phyloP scores from a whole-genome alignment of 768 basidiomycete genomes.

The Trichaptum fuscoviolaceum region DNA sequence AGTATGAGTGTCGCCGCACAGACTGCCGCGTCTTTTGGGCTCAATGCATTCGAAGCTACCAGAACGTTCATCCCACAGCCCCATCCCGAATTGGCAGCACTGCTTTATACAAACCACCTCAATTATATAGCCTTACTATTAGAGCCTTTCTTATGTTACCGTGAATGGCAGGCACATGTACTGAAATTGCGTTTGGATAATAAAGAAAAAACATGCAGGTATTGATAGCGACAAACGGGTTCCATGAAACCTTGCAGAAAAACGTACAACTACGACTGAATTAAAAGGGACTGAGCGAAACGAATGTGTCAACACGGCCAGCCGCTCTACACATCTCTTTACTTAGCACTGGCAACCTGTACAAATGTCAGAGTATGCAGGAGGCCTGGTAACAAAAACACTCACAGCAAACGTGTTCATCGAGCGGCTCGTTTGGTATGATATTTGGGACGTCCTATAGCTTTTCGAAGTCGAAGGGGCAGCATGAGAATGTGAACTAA shows the following conservation, averaged over 20 bases:
- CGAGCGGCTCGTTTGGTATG: slow-evolving; percentile 3
- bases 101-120: neutral
- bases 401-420: slow-evolving; percentile 2
- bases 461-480: neutral
- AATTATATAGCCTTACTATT: neutral
- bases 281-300: neutral
- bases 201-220: neutral
- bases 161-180: neutral
- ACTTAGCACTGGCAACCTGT: neutral
- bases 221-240: neutral
- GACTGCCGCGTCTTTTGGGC: neutral
- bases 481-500: slow-evolving; percentile 2
- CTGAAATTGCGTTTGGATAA: neutral
- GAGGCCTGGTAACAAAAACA: neutral
- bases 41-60: slow-evolving; percentile 4
- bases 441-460: slow-evolving; percentile 1
- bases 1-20: neutral
- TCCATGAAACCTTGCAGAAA: neutral
- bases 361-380: neutral
- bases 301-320: neutral
- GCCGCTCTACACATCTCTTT: neutral
- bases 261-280: neutral
- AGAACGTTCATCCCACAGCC: slow-evolving; percentile 3
- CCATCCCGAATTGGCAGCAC: neutral
- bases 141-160: neutral